Conservation (phyloP, 371 early-diverging fungal species). For the Umbelopsis sp. region DNA sequence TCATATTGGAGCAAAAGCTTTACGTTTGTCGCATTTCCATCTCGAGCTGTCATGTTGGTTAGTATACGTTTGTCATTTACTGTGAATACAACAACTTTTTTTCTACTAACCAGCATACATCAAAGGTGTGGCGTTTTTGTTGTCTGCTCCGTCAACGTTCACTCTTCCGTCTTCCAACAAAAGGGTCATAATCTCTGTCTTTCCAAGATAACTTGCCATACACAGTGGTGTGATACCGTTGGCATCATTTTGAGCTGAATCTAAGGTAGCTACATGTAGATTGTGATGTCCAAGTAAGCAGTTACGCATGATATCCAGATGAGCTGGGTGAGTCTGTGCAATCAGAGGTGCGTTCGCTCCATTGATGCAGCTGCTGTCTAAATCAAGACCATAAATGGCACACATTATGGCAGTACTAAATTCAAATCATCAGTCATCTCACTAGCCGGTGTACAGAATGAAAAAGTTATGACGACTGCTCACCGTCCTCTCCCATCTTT, state of each 20-base stretch:
- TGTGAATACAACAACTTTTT: neutral
- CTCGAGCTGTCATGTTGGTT: slow-evolving; percentile 52
- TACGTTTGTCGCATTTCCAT: slow-evolving; percentile 67
- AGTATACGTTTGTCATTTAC: neutral
- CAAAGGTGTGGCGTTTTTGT: slow-evolving; percentile 75
- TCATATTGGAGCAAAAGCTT: slow-evolving; percentile 57
- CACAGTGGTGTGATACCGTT: slow-evolving; percentile 78
- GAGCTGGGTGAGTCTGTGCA: slow-evolving; percentile 56
- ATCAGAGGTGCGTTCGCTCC: slow-evolving; percentile 63
- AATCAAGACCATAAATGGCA: slow-evolving; percentile 63
- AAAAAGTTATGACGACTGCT: neutral
- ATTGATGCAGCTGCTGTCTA: slow-evolving; percentile 57
- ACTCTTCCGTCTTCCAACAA: slow-evolving; percentile 68
- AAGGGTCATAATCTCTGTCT: slow-evolving; percentile 60
- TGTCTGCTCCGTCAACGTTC: slow-evolving; percentile 69
- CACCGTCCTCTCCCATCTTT: slow-evolving; percentile 77
- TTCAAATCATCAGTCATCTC: slow-evolving; percentile 13
- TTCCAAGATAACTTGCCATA: slow-evolving; percentile 74
- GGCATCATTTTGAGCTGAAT: slow-evolving; percentile 69
- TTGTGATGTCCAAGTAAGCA: slow-evolving; percentile 61
- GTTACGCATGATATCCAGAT: slow-evolving; percentile 61
- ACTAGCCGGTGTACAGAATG: neutral
- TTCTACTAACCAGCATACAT: slow-evolving; percentile 74
- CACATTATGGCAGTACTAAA: slow-evolving; percentile 61
- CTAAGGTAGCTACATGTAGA: slow-evolving; percentile 55